Percentiles rank a stretch among this genome's conserved stretches.
Conservation (phyloP, 352 stramenopile genomes). For the Phytopythium aichiense region DNA sequence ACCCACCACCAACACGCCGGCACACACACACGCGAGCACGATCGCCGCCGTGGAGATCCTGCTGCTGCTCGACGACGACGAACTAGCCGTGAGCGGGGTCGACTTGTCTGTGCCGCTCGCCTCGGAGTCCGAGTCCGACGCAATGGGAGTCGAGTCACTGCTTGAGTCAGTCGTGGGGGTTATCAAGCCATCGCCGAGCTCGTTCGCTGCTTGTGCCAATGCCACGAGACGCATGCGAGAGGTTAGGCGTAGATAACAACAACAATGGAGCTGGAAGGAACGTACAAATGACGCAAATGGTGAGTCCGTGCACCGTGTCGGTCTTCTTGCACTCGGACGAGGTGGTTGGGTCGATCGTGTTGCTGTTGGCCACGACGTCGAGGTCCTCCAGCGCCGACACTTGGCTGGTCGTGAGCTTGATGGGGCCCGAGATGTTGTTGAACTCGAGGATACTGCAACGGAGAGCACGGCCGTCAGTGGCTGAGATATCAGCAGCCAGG, state of each 20-base stretch:
- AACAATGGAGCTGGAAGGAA: not conserved
- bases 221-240: not conserved
- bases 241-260: not conserved
- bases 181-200: not conserved
- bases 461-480: conserved; percentile 2
- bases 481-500: not conserved
- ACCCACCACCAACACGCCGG: conserved; percentile 23
- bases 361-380: conserved; percentile 27
- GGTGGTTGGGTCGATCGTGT: conserved; percentile 20
- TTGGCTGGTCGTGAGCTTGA: conserved; percentile 29
- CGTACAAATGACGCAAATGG: conserved; percentile 26
- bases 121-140: not conserved
- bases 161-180: not conserved
- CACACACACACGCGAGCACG: conserved; percentile 17
- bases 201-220: not conserved
- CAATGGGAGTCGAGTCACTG: not conserved
- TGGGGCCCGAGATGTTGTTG: conserved; percentile 28
- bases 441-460: conserved; percentile 29
- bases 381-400: conserved; percentile 23
- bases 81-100: not conserved
- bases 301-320: conserved; percentile 19
- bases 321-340: conserved; percentile 22
- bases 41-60: conserved; percentile 17
- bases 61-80: not conserved
- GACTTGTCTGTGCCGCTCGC: not conserved